Conservation (phyloP, 305 asterid genomes). For the Fraxinus dipetala region DNA sequence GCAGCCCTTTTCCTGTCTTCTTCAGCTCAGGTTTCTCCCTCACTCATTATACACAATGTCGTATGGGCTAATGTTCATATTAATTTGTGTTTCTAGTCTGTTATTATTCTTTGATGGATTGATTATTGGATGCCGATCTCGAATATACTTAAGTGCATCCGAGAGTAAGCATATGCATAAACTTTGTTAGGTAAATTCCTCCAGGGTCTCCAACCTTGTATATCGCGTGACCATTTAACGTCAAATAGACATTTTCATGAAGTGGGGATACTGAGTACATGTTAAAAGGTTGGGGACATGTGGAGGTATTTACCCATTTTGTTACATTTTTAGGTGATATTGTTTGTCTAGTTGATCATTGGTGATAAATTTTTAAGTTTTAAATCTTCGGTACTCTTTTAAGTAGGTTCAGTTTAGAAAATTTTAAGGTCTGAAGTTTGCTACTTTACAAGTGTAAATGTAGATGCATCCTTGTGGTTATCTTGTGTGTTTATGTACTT, state of each 20-base stretch:
- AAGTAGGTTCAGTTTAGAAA: neutral
- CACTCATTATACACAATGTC: neutral
- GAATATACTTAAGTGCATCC: neutral
- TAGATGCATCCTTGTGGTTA: neutral
- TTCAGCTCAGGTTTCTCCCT: slow-evolving; percentile 69
- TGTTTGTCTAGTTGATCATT: neutral
- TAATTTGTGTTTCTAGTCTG: neutral
- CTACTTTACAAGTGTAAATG: neutral
- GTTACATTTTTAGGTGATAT: neutral
- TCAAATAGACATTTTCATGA: neutral
- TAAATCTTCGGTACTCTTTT: neutral
- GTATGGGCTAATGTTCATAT: neutral
- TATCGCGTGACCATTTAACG: neutral
- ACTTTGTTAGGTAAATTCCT: neutral
- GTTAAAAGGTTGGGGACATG: neutral
- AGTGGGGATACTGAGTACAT: neutral
- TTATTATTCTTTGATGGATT: neutral
- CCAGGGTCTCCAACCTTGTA: neutral
- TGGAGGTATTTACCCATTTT: neutral
- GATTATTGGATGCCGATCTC: neutral
- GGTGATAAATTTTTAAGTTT: neutral
- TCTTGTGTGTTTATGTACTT: neutral
- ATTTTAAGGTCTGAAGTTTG: neutral
- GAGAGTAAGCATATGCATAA: neutral
- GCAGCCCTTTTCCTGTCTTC: slow-evolving; percentile 98